Evolutionary conservation across 805 yeast genomes (phyloP).

Genomic region (Ogataea ganodermae): DNA sequence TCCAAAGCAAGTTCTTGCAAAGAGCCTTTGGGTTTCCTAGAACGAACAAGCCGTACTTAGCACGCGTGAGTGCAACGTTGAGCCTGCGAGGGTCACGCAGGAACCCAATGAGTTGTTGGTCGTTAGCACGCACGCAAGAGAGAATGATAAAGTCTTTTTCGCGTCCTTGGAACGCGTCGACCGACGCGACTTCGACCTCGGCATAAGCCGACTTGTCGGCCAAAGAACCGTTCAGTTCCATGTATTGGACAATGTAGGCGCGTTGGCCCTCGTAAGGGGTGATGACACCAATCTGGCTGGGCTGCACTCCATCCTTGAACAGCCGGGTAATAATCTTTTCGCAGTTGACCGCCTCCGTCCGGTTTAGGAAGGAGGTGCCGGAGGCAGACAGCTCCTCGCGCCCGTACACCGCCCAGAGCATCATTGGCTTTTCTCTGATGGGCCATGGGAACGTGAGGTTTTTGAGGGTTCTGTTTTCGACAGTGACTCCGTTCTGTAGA

Average conservation of each 20-base stretch:
- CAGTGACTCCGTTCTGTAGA: conserved; percentile 87
- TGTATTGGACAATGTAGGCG: conserved; percentile 74
- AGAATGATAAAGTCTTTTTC: conserved; percentile 54
- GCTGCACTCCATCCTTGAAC: conserved; percentile 74
- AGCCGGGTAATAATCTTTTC: conserved; percentile 74
- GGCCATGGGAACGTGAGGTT: conserved; percentile 89
- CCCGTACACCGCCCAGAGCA: conserved; percentile 92
- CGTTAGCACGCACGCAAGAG: conserved; percentile 67
- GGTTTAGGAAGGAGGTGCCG: conserved; percentile 80
- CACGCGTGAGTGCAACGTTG: conserved; percentile 88
- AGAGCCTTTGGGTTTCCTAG: conserved; percentile 84
- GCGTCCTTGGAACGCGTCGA: conserved; percentile 63
- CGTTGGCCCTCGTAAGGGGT: conserved; percentile 96
- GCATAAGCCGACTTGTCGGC: conserved; percentile 60
- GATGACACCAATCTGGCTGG: conserved; percentile 85
- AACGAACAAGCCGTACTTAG: conserved; percentile 76
- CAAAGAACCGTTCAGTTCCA: conserved; percentile 70
- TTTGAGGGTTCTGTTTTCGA: conserved; percentile 61
- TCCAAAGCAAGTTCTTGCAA: conserved; percentile 74
- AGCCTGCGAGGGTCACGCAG: conserved; percentile 81
- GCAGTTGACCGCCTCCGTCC: conserved; percentile 88
- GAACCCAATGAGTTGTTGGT: conserved; percentile 74
- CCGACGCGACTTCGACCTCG: conserved; percentile 84
- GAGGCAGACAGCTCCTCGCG: conserved; percentile 82
- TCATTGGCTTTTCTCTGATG: conserved; percentile 79